These are phyloP conservation scores for Dacryopinax spathularia DNA, from an alignment of 768 basidiomycete genomes.

Conservation along the genomic window DNA sequence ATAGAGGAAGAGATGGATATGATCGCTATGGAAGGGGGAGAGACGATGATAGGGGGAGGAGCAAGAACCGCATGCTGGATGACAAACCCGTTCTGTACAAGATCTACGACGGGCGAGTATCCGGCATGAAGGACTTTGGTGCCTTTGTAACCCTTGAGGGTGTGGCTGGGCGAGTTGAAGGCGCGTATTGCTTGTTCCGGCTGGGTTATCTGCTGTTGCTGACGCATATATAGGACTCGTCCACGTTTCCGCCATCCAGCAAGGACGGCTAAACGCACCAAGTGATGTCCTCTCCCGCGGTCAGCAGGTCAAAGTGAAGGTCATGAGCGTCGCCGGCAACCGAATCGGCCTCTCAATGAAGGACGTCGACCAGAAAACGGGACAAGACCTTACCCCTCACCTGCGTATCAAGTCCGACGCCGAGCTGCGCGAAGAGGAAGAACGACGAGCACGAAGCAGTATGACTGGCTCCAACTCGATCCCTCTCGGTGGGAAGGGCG, in stretches of 20 bases:
- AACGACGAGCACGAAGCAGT: conserved; percentile 42
- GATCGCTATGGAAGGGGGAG: conserved; percentile 21
- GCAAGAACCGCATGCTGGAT: conserved; percentile 34
- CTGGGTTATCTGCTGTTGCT: neutral
- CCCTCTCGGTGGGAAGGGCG: conserved; percentile 48
- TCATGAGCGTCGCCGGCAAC: conserved; percentile 77
- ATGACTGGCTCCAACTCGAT: conserved; percentile 78
- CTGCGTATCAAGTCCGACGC: conserved; percentile 87
- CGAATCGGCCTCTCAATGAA: conserved; percentile 89
- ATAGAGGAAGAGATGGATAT: conserved; percentile 20
- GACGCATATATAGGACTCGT: conserved; percentile 64
- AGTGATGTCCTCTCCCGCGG: conserved; percentile 73
- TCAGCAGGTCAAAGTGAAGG: conserved; percentile 86
- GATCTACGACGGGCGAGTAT: conserved; percentile 79
- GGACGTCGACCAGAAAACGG: conserved; percentile 85
- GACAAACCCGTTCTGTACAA: conserved; percentile 83
- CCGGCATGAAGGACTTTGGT: conserved; percentile 85
- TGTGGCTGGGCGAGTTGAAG: conserved; percentile 71
- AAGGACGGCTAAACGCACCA: conserved; percentile 73
- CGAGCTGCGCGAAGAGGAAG: conserved; percentile 71
- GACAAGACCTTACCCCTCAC: conserved; percentile 86
- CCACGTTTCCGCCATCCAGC: conserved; percentile 85
- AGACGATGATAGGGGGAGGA: conserved; percentile 24
- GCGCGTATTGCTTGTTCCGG: conserved; percentile 32
- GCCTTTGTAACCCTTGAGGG: conserved; percentile 88